Base-by-base conservation (phyloP, 208 protist species). In the Trypanosoma congolense region DNA sequence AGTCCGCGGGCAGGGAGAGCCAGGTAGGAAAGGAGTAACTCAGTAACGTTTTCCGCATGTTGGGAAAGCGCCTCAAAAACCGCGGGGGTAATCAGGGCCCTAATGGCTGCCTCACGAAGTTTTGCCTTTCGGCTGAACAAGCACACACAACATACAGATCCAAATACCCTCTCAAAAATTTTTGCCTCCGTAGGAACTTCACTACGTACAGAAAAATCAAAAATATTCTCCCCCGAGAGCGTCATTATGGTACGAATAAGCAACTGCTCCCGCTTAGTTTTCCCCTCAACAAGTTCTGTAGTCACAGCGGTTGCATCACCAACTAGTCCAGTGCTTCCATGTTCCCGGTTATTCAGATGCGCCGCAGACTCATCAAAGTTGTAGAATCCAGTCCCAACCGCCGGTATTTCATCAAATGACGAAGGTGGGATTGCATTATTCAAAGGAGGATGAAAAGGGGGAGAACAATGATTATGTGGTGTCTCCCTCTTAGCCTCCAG, bases 91-190 rank as follows among this genome's bases (percentile, higher is more conserved):
- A 75, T 53, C 16, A 80, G 53, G n/a, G 70, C 77, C 10, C 77
- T 65, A 48, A 96, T 65, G 33, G 80, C 87, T 16, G 76, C 82
- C 58, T 94, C 87, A 24, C 90, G 78, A 36, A 87, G 73, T 61
- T 76, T 70, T 2, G 77, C 86, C 28, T 71, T 65, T 31, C 63
- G 65, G 25, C 70, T 72, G 57, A 92, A 80, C 18, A 96, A 63
- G 61, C 90, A 94, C 1, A 65, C 68, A 19, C 65, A 72, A 41
- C 73, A 81, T 53, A 87, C 92, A 2, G 73, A 53, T 36, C 90
- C 90, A 28, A 96, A 75, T 29, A 79, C 75, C 6, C 70, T 61
- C 44, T 75, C 74, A 51, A 70, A 73, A 35, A 33, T 31, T 51
- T 66, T 80, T 8, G 58, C 68, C 30, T 83, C 77, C 21, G 65